Conservation (phyloP, 805 yeast genomes). For the Metschnikowia bowlesiae region DNA sequence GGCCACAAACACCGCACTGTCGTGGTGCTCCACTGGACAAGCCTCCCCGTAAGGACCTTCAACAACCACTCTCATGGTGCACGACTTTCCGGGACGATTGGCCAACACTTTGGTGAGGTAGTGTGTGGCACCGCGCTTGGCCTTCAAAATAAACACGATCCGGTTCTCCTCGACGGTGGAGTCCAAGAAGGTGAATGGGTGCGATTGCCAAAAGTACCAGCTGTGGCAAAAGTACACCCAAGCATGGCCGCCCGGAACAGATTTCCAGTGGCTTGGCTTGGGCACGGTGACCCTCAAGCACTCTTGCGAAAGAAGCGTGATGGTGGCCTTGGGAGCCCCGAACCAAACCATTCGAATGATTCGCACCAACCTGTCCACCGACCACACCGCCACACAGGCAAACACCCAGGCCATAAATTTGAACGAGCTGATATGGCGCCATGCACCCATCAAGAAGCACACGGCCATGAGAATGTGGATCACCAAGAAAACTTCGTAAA, state of each 20-base stretch:
- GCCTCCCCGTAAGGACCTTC: conserved; percentile 74
- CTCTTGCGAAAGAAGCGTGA: conserved; percentile 30
- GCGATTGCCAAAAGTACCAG: conserved; percentile 40
- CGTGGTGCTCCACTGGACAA: conserved; percentile 45
- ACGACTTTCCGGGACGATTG: conserved; percentile 26
- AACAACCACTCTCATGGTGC: conserved; percentile 29
- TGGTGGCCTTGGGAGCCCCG: conserved; percentile 33
- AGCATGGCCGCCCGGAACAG: conserved; percentile 39
- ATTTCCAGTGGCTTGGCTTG: conserved; percentile 33
- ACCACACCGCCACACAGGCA: conserved; percentile 26
- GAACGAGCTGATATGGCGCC: conserved; percentile 13
- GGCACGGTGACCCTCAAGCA: conserved; percentile 35
- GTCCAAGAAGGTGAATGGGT: conserved; percentile 36
- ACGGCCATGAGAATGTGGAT: conserved; percentile 17
- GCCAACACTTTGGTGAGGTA: conserved; percentile 27
- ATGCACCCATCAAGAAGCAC: conserved; percentile 14
- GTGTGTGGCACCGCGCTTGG: conserved; percentile 37
- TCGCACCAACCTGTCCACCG: conserved; percentile 30
- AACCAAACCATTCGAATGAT: conserved; percentile 25
- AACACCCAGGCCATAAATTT: conserved; percentile 12
- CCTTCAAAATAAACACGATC: conserved; percentile 32
- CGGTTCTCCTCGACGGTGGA: conserved; percentile 14
- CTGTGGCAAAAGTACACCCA: conserved; percentile 34
- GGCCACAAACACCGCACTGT: conserved; percentile 56
- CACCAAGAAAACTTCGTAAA: conserved; percentile 16